These are phyloP conservation scores for Eucalyptus decipiens DNA, from an alignment of 345 rosid species.

Conservation along the genomic window DNA sequence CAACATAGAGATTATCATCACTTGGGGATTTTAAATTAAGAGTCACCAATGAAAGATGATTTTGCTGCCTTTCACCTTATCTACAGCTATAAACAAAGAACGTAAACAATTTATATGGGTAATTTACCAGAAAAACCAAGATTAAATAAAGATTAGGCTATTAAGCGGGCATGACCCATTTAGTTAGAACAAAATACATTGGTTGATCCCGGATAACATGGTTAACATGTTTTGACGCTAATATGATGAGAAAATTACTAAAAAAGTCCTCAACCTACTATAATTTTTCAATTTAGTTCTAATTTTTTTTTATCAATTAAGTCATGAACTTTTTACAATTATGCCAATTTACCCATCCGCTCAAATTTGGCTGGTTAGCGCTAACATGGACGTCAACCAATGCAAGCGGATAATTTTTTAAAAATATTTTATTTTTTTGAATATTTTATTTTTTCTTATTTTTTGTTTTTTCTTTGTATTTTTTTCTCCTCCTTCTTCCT, in stretches of 20 bases:
- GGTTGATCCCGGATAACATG: fast-evolving
- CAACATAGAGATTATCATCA: neutral
- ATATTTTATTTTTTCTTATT: too few relatives aligned
- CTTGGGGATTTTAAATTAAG: neutral
- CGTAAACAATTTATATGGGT: neutral
- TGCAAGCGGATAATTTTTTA: fast-evolving
- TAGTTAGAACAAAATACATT: neutral
- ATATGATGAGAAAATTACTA: neutral
- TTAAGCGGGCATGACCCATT: neutral
- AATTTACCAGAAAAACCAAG: neutral
- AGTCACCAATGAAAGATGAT: neutral
- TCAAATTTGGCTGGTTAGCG: fast-evolving
- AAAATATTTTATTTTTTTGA: too few relatives aligned
- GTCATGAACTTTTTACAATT: too few relatives aligned
- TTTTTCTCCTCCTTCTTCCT: too few relatives aligned
- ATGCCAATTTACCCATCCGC: fast-evolving
- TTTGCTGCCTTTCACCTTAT: neutral
- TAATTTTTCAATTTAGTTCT: too few relatives aligned
- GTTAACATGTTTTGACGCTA: neutral
- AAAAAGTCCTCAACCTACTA: too few relatives aligned
- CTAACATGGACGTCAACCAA: fast-evolving
- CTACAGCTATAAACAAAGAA: neutral
- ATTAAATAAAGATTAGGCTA: neutral
- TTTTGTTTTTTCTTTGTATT: too few relatives aligned
- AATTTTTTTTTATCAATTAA: too few relatives aligned